Evolutionary conservation across 805 yeast species (phyloP).

Genomic region (Gaillardinia entomophila): DNA sequence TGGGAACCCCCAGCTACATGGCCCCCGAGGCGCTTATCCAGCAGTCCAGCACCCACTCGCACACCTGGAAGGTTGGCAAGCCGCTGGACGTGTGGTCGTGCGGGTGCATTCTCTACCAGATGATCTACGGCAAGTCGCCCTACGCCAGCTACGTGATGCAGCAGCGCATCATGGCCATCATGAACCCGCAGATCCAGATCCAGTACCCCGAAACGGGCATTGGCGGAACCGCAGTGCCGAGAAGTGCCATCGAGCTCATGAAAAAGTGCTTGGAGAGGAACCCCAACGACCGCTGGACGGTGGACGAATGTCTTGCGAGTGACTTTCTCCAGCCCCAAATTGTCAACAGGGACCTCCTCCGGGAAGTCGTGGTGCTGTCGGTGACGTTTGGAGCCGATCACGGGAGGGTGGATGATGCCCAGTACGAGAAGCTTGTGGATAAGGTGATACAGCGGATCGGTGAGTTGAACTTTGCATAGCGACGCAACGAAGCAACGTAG

Average conservation of each 20-base stretch:
- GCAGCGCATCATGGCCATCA: slow-evolving; percentile 75
- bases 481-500: too few species aligned
- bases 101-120: slow-evolving; percentile 92
- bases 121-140: slow-evolving; percentile 92
- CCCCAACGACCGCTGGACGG: slow-evolving; percentile 62
- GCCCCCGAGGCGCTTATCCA: slow-evolving; percentile 92
- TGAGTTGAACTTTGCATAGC: slow-evolving; percentile 27
- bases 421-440: slow-evolving; percentile 38
- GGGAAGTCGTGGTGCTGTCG: slow-evolving; percentile 74
- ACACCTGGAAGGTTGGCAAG: slow-evolving; percentile 74
- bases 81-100: slow-evolving; percentile 98
- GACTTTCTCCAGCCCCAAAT: slow-evolving; percentile 72
- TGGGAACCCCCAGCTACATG: slow-evolving; percentile 97
- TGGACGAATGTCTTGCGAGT: slow-evolving; percentile 53
- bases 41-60: slow-evolving; percentile 3
- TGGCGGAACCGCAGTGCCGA: slow-evolving; percentile 61
- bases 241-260: slow-evolving; percentile 64
- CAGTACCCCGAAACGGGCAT: slow-evolving; percentile 58
- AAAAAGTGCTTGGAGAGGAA: slow-evolving; percentile 66
- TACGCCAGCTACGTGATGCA: slow-evolving; percentile 74
- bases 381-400: slow-evolving; percentile 53
- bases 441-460: slow-evolving; percentile 51
- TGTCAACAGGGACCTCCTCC: slow-evolving; percentile 60
- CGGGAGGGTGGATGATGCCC: slow-evolving; percentile 34
- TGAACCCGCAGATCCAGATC: slow-evolving; percentile 74